Evolutionary conservation across 345 rosid species (phyloP).

Genomic region (Eucalyptus pauciflora): DNA sequence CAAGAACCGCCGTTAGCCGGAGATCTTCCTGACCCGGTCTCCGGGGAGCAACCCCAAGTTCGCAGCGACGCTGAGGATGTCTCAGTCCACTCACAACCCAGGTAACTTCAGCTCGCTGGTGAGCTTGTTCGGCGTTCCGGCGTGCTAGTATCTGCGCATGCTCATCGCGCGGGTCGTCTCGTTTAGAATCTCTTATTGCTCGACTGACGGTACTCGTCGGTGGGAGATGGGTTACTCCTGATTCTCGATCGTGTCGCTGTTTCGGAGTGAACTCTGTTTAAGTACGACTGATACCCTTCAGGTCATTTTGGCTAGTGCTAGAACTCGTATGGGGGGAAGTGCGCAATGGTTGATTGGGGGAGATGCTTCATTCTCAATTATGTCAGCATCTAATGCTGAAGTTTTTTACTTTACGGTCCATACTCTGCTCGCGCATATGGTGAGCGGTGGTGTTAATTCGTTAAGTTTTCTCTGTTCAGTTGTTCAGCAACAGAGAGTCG

Average conservation of each 20-base stretch:
- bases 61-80: slow-evolving; percentile 17
- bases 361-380: background rate
- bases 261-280: background rate
- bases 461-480: slow-evolving; percentile 2
- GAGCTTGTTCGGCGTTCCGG: background rate
- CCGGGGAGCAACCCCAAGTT: background rate
- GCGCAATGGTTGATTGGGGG: background rate
- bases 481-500: slow-evolving; percentile 19
- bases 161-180: background rate
- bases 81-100: slow-evolving; percentile 18
- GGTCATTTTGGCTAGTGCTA: background rate
- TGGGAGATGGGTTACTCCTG: background rate
- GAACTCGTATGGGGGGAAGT: background rate
- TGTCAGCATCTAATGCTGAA: background rate
- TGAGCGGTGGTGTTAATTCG: background rate
- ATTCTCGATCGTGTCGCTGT: background rate
- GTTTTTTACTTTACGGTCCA: background rate
- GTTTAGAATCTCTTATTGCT: background rate
- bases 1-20: background rate
- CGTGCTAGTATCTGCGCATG: background rate
- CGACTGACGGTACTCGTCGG: background rate
- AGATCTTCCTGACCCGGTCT: background rate
- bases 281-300: background rate
- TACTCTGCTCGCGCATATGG: background rate
- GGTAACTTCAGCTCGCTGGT: slow-evolving; percentile 4